Evolutionary conservation across 23 red algal genomes (phyloP), one percentile per base, ranked within the genome.

Genomic region (Gracilaria gracilis): DNA sequence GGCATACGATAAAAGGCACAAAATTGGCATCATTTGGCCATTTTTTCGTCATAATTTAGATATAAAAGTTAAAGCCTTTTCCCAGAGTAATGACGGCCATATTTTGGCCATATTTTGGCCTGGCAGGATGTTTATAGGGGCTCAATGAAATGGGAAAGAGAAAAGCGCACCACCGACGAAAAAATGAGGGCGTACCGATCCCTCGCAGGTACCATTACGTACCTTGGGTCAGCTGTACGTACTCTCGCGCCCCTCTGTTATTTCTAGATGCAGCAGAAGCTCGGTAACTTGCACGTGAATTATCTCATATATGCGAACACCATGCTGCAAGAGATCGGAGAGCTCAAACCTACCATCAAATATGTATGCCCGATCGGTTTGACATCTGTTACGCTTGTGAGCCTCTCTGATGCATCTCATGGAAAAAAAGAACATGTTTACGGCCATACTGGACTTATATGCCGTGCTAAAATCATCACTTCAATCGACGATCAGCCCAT

Each of bases 161-260:
- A 85, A 3, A 31, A 61, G 9, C 66, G 17, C 15, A 57, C 81
- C 9, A 67, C 4, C 58, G 59, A 48, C 16, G 13, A 38, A 3
- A 57, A 85, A 32, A 67, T 51, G 4, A 34, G 17, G 2, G 28
- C 6, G 17, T 54, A 69, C 0, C 15, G 57, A 16, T 53, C 58
- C 17, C 31, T 85, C 20, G 81, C 81, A n/a, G 81, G 81, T 21
- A 85, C 53, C 25, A 15, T 67, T 15, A 67, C 69, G 61, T 85
- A 69, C 25, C n/a, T 53, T 13, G 81, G 81, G 7, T 40, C 12
- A 15, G 53, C 14, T 5, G 81, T 85, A 13, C 21, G 34, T 19
- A 55, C 59, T 0, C 57, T 8, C 67, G 81, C 81, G 23, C 0
- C 58, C 28, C 32, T 83, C 25, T 50, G 24, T 33, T 28, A 40